Conservation (phyloP, 441 rosid species). For the Theobroma grandiflorum region DNA sequence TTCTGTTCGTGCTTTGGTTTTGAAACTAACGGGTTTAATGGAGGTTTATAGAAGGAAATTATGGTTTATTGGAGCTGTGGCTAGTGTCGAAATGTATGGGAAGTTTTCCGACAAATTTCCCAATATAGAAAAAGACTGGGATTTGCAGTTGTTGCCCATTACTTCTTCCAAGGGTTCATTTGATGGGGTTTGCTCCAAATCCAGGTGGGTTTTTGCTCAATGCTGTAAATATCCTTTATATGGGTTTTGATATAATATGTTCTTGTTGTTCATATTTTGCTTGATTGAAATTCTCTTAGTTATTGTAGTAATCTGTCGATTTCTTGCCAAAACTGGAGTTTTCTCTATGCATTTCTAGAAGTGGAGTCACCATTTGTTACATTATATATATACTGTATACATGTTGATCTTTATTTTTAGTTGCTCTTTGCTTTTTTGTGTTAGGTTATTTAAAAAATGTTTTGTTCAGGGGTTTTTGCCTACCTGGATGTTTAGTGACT, state of each 20-base stretch:
- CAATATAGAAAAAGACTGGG: slow-evolving; percentile 70
- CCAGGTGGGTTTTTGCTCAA: slow-evolving; percentile 52
- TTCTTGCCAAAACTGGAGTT: background rate
- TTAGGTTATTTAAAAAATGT: background rate
- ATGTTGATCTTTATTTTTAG: background rate
- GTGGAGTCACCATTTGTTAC: background rate
- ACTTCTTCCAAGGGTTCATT: slow-evolving; percentile 53
- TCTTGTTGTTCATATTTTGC: background rate
- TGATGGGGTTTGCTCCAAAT: slow-evolving; percentile 56
- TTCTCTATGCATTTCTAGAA: background rate
- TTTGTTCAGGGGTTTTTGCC: background rate
- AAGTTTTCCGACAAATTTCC: slow-evolving; percentile 62
- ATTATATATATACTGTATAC: background rate
- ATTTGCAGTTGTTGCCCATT: slow-evolving; percentile 75
- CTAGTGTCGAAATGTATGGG: slow-evolving; percentile 63
- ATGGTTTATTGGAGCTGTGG: slow-evolving; percentile 68
- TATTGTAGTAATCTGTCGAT: background rate
- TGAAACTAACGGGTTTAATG: slow-evolving; percentile 55
- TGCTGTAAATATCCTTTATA: background rate
- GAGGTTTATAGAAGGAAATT: slow-evolving; percentile 48
- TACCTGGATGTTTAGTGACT: background rate
- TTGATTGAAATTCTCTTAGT: background rate
- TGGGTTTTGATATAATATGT: background rate
- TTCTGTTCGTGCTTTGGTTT: slow-evolving; percentile 48
- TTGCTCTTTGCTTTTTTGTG: background rate